Evolutionary conservation across 306 rosid genomes (phyloP), one percentile per base, ranked within the genome.

Genomic region (Trifolium fragiferum): DNA sequence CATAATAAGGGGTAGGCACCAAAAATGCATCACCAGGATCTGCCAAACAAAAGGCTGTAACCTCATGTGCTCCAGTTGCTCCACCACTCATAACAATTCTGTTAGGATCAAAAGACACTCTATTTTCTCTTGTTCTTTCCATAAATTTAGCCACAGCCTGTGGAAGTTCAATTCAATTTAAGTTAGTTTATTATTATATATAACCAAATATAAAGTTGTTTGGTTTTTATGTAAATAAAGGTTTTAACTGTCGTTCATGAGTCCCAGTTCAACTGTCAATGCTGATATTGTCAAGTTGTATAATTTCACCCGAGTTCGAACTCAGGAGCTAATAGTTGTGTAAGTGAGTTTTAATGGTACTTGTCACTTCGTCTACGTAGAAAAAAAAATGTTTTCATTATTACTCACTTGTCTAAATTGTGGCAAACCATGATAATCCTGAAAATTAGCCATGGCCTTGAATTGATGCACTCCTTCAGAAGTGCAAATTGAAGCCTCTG

Each of bases 21-120:
- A 92, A 85, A 78, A 90, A 87, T 16, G 96, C 96, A 18, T 92
- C 96, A 0, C 89, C 91, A 5, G 90, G 96, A 54, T 92, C 88
- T 16, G 98, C 98, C 84, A 92, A 78, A 84, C 98, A 90, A 20
- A 92, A 92, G 41, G 83, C 88, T 5, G 86, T 66, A 75, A 69
- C 92, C 80, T 92, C 96, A 44, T 87, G 95, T 62, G 95, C 98
- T 41, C 98, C 96, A 0, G 98, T 92, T 43, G 96, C 96, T 66
- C 98, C 98, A 5, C 98, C 92, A 19, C 96, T 89, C 98, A 92
- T 90, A 19, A 92, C 95, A 72, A 92, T 84, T 54, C 95, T 90
- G 23, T 89, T 91, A 2, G 96, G 89, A 32, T 89, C 87, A 40
- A 88, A 92, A 4, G 23, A 76, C 1, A 89, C 98, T 70, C 87